These are phyloP conservation scores for Sugiyamaella qingdaonensis DNA, from an alignment of 805 yeast genomes.

Conservation along the genomic window DNA sequence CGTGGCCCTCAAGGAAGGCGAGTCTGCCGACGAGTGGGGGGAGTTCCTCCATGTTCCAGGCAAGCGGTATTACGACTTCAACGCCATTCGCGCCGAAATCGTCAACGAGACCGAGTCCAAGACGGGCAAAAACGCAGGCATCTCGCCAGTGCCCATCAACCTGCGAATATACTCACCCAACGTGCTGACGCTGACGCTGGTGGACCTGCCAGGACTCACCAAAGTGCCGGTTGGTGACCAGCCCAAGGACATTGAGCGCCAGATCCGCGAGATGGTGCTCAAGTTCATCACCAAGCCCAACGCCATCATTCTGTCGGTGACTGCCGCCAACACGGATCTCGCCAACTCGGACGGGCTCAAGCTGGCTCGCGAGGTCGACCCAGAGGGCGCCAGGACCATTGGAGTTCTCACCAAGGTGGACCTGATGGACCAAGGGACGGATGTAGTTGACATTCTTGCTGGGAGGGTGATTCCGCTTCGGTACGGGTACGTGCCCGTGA, in stretches of 20 bases:
- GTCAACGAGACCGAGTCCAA: slow-evolving; percentile 86
- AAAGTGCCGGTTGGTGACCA: slow-evolving; percentile 99
- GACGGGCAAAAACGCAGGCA: slow-evolving; percentile 72
- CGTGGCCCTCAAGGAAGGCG: slow-evolving; percentile 25
- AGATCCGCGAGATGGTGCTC: slow-evolving; percentile 87
- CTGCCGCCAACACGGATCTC: slow-evolving; percentile 93
- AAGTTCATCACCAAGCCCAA: slow-evolving; percentile 93
- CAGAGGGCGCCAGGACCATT: slow-evolving; percentile 91
- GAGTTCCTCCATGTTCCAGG: slow-evolving; percentile 92
- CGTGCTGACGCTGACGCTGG: slow-evolving; percentile 87
- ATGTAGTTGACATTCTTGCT: slow-evolving; percentile 90
- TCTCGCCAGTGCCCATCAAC: slow-evolving; percentile 88
- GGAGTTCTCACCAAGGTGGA: slow-evolving; percentile 97
- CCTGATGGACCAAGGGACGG: slow-evolving; percentile 97
- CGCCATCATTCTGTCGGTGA: slow-evolving; percentile 89
- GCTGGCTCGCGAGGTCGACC: slow-evolving; percentile 96
- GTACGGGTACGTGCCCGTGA: slow-evolving; percentile 95
- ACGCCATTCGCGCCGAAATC: slow-evolving; percentile 84
- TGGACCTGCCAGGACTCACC: slow-evolving; percentile 95
- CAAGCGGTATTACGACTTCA: slow-evolving; percentile 80
- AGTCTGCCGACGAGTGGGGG: slow-evolving; percentile 78
- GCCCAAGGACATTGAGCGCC: slow-evolving; percentile 93
- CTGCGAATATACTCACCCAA: slow-evolving; percentile 90
- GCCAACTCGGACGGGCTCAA: slow-evolving; percentile 96
- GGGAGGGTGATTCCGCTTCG: slow-evolving; percentile 94